Percentiles rank a stretch among this genome's conserved stretches.
These are phyloP conservation scores for Dothiorella sarmentorum DNA, from an alignment of 2,329 filamentous ascomycete species.

Conservation along the genomic window DNA sequence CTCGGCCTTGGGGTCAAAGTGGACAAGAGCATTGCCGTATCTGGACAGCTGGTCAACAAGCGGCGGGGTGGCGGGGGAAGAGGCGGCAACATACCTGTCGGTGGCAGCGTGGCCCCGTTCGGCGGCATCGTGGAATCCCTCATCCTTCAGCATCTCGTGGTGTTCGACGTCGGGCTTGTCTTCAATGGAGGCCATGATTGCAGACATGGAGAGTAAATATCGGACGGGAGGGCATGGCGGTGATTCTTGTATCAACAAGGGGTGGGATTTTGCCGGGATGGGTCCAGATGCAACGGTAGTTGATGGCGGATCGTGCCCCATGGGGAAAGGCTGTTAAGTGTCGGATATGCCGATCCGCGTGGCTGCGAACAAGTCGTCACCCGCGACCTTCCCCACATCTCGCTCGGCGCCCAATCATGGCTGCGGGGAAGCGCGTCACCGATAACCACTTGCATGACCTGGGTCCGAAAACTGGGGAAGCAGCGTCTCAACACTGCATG, in stretches of 20 bases:
- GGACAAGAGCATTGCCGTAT: conserved; percentile 49
- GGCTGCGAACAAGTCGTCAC: neutral
- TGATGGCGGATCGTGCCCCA: neutral
- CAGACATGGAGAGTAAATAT: no score
- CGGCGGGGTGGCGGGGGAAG: neutral
- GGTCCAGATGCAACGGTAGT: conserved; percentile 6
- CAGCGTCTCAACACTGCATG: no score
- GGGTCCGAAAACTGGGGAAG: neutral
- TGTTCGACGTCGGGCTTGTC: conserved; percentile 14
- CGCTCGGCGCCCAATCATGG: neutral
- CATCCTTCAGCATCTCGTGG: conserved; percentile 3
- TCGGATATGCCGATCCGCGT: neutral
- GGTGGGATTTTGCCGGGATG: neutral
- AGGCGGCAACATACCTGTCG: conserved; percentile 6
- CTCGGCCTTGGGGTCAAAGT: conserved; percentile 59
- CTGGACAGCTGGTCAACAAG: conserved; percentile 25
- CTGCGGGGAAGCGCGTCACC: neutral
- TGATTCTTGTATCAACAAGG: neutral
- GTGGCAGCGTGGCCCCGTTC: conserved; percentile 19
- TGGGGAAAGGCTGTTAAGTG: neutral
- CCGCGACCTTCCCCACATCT: neutral
- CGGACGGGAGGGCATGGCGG: neutral
- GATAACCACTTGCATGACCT: neutral
- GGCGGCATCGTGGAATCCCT: conserved; percentile 18
- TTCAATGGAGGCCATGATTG: neutral